Evolutionary conservation across 2,329 filamentous ascomycete genomes (phyloP), one percentile per base, ranked within the genome.

Genomic region (Endoconidiophora polonica): DNA sequence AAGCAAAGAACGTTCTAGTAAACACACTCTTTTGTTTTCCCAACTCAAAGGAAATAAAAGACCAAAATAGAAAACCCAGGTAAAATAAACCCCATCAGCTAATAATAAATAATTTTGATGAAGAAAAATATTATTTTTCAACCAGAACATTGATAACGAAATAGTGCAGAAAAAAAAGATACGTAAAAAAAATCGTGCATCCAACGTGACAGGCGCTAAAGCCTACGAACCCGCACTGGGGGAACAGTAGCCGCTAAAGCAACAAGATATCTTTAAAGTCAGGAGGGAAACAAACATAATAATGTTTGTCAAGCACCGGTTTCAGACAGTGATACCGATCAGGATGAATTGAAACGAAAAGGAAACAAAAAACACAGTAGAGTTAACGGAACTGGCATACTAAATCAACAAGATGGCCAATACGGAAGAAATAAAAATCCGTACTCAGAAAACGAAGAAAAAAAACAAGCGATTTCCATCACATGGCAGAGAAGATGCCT

Each of bases 361-460:
- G 3, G 26, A 43, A 18, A 45, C 36, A 20, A 12, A 51, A 46
- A 36, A 22, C 16, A 39, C 4, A 14, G 4, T 22, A 20, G 29
- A 18, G n/a, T 36, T 20, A 29, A 46, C 20, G 20, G 33, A n/a
- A 36, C n/a, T 38, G n/a, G 12, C 38, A 29, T 41, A 24, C 40
- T 38, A n/a, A 20, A 26, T 48, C 24, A 39, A 38, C 9, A 26
- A 16, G 20, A 41, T 10, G 22, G 16, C 39, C 16, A 23, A 50
- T 39, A 46, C 9, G 16, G 14, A 36, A 52, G 6, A 43, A n/a
- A 26, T 10, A 16, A 45, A 42, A 16, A 44, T 16, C 33, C 16
- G 39, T 46, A 46, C 37, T 41, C 16, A 42, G 16, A n/a, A 48
- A 41, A 46, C 29, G 37, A 41, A 46, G 3, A 46, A 49, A 29